Evolutionary conservation across 2,329 filamentous ascomycete species (phyloP), one percentile per base, ranked within the genome.

Genomic region (Epichloe baconii): DNA sequence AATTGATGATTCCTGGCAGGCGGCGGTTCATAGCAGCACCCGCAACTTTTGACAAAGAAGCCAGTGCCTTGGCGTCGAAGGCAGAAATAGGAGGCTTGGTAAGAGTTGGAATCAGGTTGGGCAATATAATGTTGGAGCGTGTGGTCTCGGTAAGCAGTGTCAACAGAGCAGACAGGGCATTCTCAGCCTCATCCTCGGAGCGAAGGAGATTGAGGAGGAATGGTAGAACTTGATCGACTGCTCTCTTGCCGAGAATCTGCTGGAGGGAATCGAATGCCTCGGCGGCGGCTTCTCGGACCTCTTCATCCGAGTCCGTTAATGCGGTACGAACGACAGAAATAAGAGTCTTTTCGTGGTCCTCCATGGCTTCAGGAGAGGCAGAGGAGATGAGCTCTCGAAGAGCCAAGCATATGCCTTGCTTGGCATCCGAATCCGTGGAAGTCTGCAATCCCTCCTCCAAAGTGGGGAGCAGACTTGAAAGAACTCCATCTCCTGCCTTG

Each of bases 241-340:
- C 90, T 61, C 82, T 86, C 76, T 96, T 97, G 72, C 93, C 93
- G 55, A 97, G 75, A 48, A 95, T 87, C 62, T 91, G 86, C 68
- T 98, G 93, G 53, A 98, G 70, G 36, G 90, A 88, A 67, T 98
- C 93, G 63, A 98, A 98, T 2, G 93, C 93, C 68, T 98, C 93
- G 21, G 94, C 93, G 26, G 94, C 93, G 52, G 93, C 88, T 67
- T 98, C 93, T 65, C 93, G 79, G 47, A 98, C 94, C 53, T 95
- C 88, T 55, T 82, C 80, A 63, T 96, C 86, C 11, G 83, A 82
- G 67, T 98, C 94, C 47, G 90, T 94, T 50, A 98, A 78, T 26
- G 91, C 93, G 44, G 88, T 89, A 49, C 93, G 85, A 46, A 98
- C 88, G 52, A 97, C 91, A 15, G 89, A 89, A 57, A 97, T 94